phyloP scores from a whole-genome alignment of 208 protist genomes.

The Leishmania mexicana region DNA sequence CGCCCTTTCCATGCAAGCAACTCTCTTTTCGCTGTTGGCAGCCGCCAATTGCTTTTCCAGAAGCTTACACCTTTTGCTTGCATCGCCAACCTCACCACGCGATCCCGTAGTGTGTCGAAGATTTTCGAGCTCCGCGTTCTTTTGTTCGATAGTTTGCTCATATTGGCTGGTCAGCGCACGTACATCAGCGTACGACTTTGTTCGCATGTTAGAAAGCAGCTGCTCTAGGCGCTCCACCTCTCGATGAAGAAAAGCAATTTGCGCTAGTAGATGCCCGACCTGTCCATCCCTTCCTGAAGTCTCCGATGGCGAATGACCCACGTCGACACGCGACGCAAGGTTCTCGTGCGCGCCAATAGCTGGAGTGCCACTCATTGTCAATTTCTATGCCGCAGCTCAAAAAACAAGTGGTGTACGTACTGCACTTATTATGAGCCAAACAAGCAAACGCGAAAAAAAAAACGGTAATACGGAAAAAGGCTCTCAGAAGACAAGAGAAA shows the following conservation, averaged over 20 bases:
- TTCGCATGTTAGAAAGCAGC: slow-evolving; percentile 36
- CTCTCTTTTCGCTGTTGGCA: slow-evolving; percentile 69
- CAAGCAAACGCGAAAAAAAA: background rate
- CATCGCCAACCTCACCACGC: slow-evolving; percentile 41
- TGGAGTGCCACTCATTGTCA: background rate
- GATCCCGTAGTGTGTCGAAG: slow-evolving; percentile 23
- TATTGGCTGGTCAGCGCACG: slow-evolving; percentile 37
- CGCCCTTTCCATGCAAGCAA: slow-evolving; percentile 55
- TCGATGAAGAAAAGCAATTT: slow-evolving; percentile 83
- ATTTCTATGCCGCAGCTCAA: background rate
- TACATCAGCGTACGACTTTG: slow-evolving; percentile 31
- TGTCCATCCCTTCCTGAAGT: slow-evolving; percentile 20
- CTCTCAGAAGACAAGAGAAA: background rate
- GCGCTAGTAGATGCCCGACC: slow-evolving; percentile 58
- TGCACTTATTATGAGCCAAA: background rate
- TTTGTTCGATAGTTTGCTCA: slow-evolving; percentile 54
- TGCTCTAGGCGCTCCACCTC: slow-evolving; percentile 81
- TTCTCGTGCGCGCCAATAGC: background rate
- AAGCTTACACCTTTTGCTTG: slow-evolving; percentile 49
- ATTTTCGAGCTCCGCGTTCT: slow-evolving; percentile 45
- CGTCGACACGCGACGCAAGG: background rate
- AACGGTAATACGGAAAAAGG: background rate
- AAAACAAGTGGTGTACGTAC: background rate
- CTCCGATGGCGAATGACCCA: background rate
- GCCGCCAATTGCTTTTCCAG: slow-evolving; percentile 77